These are phyloP conservation scores for Sugiyamaella floridensis DNA, from an alignment of 805 yeast species.

Conservation along the genomic window DNA sequence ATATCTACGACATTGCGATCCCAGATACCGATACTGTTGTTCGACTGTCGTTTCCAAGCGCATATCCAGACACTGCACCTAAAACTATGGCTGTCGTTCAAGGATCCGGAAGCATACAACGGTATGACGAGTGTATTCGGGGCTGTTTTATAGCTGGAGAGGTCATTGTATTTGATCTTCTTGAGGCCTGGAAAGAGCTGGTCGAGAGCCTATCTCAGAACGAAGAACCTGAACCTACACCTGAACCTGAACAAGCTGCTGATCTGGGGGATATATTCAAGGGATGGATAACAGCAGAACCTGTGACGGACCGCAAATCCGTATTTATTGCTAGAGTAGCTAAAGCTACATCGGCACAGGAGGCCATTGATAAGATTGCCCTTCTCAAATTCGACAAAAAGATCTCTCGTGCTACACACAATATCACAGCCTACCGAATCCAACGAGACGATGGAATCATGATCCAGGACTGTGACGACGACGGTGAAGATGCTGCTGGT, in stretches of 20 bases:
- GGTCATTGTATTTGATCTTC: slow-evolving; percentile 75
- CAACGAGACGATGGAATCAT: slow-evolving; percentile 45
- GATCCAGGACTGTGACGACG: slow-evolving; percentile 88
- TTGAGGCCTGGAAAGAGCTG: slow-evolving; percentile 37
- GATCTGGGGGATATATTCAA: slow-evolving; percentile 41
- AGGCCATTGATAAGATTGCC: slow-evolving; percentile 50
- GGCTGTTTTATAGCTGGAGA: slow-evolving; percentile 50
- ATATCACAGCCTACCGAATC: slow-evolving; percentile 84
- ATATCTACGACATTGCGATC: slow-evolving; percentile 48
- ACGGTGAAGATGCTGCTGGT: slow-evolving; percentile 97
- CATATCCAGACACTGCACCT: slow-evolving; percentile 66
- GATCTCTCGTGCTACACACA: slow-evolving; percentile 63
- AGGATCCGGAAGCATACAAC: slow-evolving; percentile 16
- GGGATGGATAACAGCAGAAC: slow-evolving; percentile 74
- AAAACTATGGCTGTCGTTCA: slow-evolving; percentile 49
- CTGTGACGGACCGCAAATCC: slow-evolving; percentile 76
- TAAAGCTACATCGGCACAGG: slow-evolving; percentile 54
- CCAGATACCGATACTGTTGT: slow-evolving; percentile 53
- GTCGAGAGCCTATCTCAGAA: slow-evolving; percentile 16
- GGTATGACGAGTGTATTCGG: slow-evolving; percentile 25
- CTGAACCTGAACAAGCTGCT: slow-evolving; percentile 2
- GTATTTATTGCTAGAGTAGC: slow-evolving; percentile 75
- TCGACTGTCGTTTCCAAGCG: slow-evolving; percentile 64
- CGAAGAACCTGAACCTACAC: slow-evolving; percentile 12
- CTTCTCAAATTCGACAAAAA: slow-evolving; percentile 56